Percentiles rank a stretch among this genome's conserved stretches.
phyloP scores from a whole-genome alignment of 2,329 filamentous ascomycete genomes.

The Xylariaceae sp. region DNA sequence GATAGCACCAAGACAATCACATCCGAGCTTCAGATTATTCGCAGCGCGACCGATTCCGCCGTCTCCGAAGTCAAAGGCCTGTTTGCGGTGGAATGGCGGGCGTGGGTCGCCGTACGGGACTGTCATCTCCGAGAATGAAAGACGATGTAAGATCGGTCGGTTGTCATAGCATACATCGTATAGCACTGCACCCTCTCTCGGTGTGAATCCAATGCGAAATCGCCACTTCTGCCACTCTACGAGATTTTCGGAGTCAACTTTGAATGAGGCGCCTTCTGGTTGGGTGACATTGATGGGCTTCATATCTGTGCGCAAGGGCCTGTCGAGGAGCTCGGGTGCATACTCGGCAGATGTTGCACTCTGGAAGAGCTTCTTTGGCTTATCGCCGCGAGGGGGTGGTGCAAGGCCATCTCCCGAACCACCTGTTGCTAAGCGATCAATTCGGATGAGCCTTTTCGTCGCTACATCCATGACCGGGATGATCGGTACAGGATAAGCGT shows the following conservation, averaged over 20 bases:
- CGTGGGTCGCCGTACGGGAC: conserved; percentile 62
- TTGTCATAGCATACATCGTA: conserved; percentile 60
- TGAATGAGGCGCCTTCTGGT: conserved; percentile 37
- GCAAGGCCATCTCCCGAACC: conserved; percentile 43
- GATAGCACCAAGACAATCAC: conserved; percentile 65
- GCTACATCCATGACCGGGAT: conserved; percentile 56
- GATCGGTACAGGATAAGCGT: conserved; percentile 57
- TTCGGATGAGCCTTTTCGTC: conserved; percentile 50
- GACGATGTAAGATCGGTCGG: conserved; percentile 54
- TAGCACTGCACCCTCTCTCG: conserved; percentile 57
- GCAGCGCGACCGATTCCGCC: conserved; percentile 60
- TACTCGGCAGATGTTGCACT: conserved; percentile 41
- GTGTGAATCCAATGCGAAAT: conserved; percentile 60
- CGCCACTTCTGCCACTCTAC: conserved; percentile 45
- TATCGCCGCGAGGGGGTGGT: conserved; percentile 21
- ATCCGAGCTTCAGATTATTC: conserved; percentile 64
- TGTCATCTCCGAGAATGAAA: conserved; percentile 59
- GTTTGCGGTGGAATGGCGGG: conserved; percentile 60
- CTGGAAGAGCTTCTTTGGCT: conserved; percentile 44
- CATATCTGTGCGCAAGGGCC: conserved; percentile 45
- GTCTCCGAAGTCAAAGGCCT: conserved; percentile 67
- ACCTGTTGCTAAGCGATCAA: conserved; percentile 54
- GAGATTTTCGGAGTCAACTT: conserved; percentile 27
- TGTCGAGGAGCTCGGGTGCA: conserved; percentile 47
- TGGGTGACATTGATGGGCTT: conserved; percentile 73